Base-by-base conservation (phyloP, 371 early-diverging fungal genomes). In the Mortierella sp. region DNA sequence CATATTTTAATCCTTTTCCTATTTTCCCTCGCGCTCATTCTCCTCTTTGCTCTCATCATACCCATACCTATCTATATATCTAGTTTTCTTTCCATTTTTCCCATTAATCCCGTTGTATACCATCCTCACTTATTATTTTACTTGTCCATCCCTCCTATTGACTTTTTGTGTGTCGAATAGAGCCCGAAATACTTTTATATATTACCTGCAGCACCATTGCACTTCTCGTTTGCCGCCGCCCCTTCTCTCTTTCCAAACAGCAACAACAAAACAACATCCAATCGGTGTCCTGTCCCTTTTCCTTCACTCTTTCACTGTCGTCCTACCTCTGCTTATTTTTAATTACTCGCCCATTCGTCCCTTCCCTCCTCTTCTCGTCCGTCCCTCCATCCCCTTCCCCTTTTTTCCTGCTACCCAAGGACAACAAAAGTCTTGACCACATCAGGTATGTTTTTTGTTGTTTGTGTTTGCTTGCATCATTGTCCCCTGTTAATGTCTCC, bases 401-500 rank as follows among this genome's bases (percentile, higher is more conserved):
- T 71, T 74, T 75, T 73, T 65, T 54, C 51, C 72, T 56, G 32
- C 46, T 49, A 73, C 71, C 68, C 74, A 56, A 79, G 18, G 35
- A 16, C 46, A 60, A 46, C 27, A 55, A 60, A 51, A 51, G 51
- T 51, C 51, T 71, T 27, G 58, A 72, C 54, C 72, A 63, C 73
- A 70, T 76, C 76, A 75, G 72, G 82, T 71, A 75, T 71, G 70
- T 58, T 63, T 51, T 51, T 51, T 51, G 51, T 51, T 51, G 49
- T 49, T 49, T 46, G 46, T 71, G 70, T 58, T 63, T 70, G 10
- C 71, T 75, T 76, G 60, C 80, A 71, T 74, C 71, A 56, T 51
- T 75, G 18, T 68, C 71, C 43, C 71, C 75, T 75, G 56, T 83
- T 75, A n/a, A 46, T 74, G 43, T 71, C 79, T 81, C 74, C 76